A percentile compares a stretch with the other conserved stretches of the same genome.
Conservation (phyloP, 2,329 filamentous ascomycete species). For the Ophiostoma piceae region DNA sequence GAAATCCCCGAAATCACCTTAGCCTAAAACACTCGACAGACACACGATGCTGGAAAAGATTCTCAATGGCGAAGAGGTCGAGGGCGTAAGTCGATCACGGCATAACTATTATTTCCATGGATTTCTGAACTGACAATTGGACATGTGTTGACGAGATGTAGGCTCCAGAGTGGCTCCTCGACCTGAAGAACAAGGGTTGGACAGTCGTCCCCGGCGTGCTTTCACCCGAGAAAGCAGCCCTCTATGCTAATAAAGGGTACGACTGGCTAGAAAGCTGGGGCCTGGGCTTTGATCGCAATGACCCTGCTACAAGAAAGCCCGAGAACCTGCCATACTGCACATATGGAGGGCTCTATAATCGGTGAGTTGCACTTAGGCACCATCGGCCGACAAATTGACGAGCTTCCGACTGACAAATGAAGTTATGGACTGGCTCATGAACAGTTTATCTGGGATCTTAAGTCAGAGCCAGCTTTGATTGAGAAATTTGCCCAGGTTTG, state of each 20-base stretch:
- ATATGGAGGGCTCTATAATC: conserved; percentile 6
- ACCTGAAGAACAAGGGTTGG: conserved; percentile 16
- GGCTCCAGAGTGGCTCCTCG: conserved; percentile 2
- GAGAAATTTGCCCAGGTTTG: conserved; percentile 12
- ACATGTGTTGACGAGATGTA: neutral
- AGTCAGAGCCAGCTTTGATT: conserved; percentile 8
- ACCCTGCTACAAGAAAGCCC: neutral
- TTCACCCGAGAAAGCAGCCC: conserved; percentile 10
- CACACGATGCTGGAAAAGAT: conserved; percentile 1
- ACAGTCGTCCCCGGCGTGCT: conserved; percentile 10
- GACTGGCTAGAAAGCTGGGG: conserved; percentile 18
- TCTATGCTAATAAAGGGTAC: conserved; percentile 11
- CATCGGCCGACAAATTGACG: neutral
- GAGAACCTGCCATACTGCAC: conserved; percentile 11
- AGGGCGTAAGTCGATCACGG: neutral
- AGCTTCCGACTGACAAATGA: neutral
- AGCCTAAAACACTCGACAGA: neutral
- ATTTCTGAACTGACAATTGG: neutral
- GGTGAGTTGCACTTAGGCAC: neutral
- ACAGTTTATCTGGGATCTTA: conserved; percentile 18
- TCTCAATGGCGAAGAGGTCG: conserved; percentile 4
- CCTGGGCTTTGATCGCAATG: conserved; percentile 13
- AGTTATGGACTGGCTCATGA: conserved; percentile 15
- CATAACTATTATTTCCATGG: too few species aligned
- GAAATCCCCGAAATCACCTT: too few species aligned